Percentiles rank a stretch among this genome's conserved stretches.
These are phyloP conservation scores for Andrographis paniculata DNA, from an alignment of 305 asterid species.

Conservation along the genomic window DNA sequence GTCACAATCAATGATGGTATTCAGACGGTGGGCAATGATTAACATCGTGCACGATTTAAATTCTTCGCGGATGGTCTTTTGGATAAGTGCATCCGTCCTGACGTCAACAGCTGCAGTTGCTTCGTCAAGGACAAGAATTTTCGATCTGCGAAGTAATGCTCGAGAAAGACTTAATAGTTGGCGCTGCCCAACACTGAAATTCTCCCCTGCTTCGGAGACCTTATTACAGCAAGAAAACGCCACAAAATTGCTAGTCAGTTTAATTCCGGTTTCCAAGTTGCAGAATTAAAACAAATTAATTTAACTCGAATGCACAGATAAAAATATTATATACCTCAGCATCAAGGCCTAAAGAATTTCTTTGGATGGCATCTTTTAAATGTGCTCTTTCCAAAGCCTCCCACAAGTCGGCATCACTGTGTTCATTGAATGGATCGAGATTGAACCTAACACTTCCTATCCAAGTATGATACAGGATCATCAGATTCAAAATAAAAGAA, in stretches of 20 bases:
- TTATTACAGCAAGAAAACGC: no score
- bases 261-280: no score
- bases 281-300: no score
- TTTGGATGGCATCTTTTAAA: constrained; percentile 61
- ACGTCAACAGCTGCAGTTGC: constrained; percentile 98
- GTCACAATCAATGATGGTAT: constrained; percentile 86
- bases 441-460: constrained; percentile 73
- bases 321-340: constrained; percentile 53
- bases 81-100: constrained; percentile 90
- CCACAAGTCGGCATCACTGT: constrained; percentile 71
- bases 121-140: constrained; percentile 94
- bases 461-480: constrained; percentile 5
- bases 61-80: constrained; percentile 82
- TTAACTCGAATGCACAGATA: no score
- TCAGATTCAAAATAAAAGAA: no score
- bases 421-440: constrained; percentile 83
- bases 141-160: constrained; percentile 86
- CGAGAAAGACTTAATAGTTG: constrained; percentile 90
- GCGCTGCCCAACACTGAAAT: constrained; percentile 94
- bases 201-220: constrained; percentile 95
- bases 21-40: constrained; percentile 86
- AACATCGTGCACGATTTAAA: constrained; percentile 91
- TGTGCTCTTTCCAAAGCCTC: constrained; percentile 81
- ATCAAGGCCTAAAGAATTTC: constrained; percentile 57
- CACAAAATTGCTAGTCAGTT: no score